Evolutionary conservation across 2,329 filamentous ascomycete genomes (phyloP).

Genomic region (Pochonia chlamydosporia): DNA sequence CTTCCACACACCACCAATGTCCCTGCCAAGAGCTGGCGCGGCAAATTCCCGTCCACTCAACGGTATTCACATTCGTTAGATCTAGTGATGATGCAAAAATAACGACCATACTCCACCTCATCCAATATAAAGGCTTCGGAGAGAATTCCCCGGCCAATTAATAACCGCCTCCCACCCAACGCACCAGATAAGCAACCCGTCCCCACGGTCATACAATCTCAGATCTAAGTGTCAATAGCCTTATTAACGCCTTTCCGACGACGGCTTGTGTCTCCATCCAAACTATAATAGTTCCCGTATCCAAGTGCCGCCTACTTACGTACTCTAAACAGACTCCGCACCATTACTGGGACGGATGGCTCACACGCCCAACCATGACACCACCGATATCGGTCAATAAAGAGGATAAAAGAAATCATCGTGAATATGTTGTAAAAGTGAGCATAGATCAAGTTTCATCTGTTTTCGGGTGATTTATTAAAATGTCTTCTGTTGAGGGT

Average conservation of each 20-base stretch:
- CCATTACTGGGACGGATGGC: background rate
- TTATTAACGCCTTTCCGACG: constrained; percentile 6
- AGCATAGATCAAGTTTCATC: background rate
- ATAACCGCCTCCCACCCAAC: too few relatives aligned
- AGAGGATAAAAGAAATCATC: background rate
- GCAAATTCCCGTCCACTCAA: too few relatives aligned
- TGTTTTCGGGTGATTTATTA: too few relatives aligned
- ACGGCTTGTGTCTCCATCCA: background rate
- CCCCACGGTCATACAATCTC: too few relatives aligned
- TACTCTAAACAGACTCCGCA: background rate
- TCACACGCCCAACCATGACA: background rate
- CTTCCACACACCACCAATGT: too few relatives aligned
- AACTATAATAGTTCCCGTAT: background rate
- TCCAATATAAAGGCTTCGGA: too few relatives aligned
- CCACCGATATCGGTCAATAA: background rate
- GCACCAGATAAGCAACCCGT: too few relatives aligned
- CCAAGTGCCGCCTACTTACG: background rate
- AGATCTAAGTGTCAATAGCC: too few relatives aligned
- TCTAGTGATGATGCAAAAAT: too few relatives aligned
- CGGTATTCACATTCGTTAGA: too few relatives aligned
- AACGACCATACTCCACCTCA: background rate
- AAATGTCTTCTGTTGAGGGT: background rate
- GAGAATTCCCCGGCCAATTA: background rate
- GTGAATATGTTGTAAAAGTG: background rate
- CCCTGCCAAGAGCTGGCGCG: too few relatives aligned